These are phyloP conservation scores for Prunella vulgaris DNA, from an alignment of 257 asterid species.

Conservation along the genomic window DNA sequence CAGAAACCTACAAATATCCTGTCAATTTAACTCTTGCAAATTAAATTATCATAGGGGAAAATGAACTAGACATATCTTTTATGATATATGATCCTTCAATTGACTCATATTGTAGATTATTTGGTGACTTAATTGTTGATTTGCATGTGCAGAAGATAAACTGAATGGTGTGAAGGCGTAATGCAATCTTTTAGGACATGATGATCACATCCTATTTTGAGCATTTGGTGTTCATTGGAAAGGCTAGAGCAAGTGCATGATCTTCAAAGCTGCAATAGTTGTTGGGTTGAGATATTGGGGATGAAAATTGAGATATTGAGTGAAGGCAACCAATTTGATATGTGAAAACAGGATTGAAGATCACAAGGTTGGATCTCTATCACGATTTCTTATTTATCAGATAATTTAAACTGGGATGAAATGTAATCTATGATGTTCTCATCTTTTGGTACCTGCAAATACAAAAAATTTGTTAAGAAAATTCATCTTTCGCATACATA, in stretches of 20 bases:
- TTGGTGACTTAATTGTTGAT: no score
- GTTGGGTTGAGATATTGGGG: slow-evolving; percentile 29
- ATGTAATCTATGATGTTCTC: slow-evolving; percentile 46
- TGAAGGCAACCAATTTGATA: slow-evolving; percentile 24
- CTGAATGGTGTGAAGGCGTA: no score
- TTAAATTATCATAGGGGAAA: no score
- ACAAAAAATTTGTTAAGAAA: neutral
- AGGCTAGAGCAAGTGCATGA: slow-evolving; percentile 56
- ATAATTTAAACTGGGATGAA: slow-evolving; percentile 27
- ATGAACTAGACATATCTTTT: no score
- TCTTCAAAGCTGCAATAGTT: slow-evolving; percentile 48
- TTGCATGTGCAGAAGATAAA: no score
- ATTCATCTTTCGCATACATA: neutral
- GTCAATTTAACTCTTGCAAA: no score
- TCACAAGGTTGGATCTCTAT: slow-evolving; percentile 18
- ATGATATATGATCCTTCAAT: no score
- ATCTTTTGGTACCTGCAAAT: slow-evolving; percentile 51
- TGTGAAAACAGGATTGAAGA: slow-evolving; percentile 21
- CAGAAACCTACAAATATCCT: no score
- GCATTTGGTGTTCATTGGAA: slow-evolving; percentile 33
- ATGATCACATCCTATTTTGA: slow-evolving; percentile 14
- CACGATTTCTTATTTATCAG: slow-evolving; percentile 34
- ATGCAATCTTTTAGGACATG: no score
- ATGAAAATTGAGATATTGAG: slow-evolving; percentile 12
- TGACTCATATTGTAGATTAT: no score